Percentiles rank a stretch among this genome's conserved stretches.
These are phyloP conservation scores for Auriscalpium orientale DNA, from an alignment of 768 basidiomycete species.

Conservation along the genomic window DNA sequence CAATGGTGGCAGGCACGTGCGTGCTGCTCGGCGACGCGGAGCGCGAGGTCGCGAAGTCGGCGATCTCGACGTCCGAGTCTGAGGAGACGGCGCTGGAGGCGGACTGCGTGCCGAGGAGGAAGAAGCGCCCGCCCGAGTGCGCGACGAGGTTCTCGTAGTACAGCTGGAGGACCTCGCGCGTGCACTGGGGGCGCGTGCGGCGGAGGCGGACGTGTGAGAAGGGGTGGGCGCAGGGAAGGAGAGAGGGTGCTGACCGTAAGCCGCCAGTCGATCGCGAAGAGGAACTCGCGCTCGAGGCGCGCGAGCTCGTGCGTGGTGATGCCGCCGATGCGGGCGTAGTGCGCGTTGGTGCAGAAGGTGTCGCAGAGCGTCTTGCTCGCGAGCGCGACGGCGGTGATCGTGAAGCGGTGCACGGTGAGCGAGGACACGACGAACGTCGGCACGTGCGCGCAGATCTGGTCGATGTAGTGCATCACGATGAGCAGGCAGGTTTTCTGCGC, in stretches of 20 bases:
- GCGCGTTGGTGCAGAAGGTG: conserved; percentile 87
- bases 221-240: conserved; percentile 6
- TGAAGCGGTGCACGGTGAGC: conserved; percentile 94
- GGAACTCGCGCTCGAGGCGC: conserved; percentile 89
- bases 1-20: conserved; percentile 26
- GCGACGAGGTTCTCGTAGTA: conserved; percentile 93
- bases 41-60: conserved; percentile 12
- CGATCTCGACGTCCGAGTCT: conserved; percentile 37
- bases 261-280: conserved; percentile 88
- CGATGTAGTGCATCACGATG: conserved; percentile 84
- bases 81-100: conserved; percentile 22
- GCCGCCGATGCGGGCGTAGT: conserved; percentile 96
- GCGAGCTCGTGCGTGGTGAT: conserved; percentile 89
- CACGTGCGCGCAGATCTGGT: conserved; percentile 83
- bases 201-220: conserved; percentile 17
- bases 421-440: conserved; percentile 91
- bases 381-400: conserved; percentile 89
- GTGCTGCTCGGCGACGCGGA: conserved; percentile 47
- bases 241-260: conserved; percentile 63
- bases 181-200: conserved; percentile 53
- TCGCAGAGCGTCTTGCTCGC: conserved; percentile 95
- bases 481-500: conserved; percentile 69
- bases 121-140: conserved; percentile 54
- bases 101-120: conserved; percentile 38
- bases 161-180: conserved; percentile 81